phyloP scores from a whole-genome alignment of 768 basidiomycete genomes.

The Chiua virens region DNA sequence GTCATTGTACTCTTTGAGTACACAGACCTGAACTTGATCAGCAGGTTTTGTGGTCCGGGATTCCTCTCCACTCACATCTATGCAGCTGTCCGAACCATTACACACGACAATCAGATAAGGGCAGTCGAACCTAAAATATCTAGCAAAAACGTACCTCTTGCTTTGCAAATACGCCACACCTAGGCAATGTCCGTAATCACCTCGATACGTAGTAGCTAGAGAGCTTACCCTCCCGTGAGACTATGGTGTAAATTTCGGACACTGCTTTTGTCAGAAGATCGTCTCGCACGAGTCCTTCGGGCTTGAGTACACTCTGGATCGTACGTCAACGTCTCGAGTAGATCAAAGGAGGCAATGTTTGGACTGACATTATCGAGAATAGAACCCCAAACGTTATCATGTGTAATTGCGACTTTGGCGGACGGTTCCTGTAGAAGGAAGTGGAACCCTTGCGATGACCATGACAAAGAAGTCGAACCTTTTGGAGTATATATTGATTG shows the following conservation, averaged over 20 bases:
- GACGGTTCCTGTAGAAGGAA: slow-evolving; percentile 14
- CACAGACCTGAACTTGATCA: background rate
- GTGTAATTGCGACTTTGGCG: slow-evolving; percentile 24
- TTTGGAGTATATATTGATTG: slow-evolving; percentile 23
- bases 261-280: slow-evolving; percentile 10
- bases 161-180: slow-evolving; percentile 20
- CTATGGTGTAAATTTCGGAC: slow-evolving; percentile 10
- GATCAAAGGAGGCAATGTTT: too few relatives aligned
- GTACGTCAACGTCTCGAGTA: background rate
- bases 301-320: slow-evolving; percentile 9
- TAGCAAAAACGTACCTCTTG: slow-evolving; percentile 10
- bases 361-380: slow-evolving; percentile 16
- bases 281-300: slow-evolving; percentile 10
- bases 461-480: slow-evolving; percentile 4
- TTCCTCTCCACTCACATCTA: background rate
- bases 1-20: background rate
- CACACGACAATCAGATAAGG: background rate
- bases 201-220: background rate
- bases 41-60: too few relatives aligned
- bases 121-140: background rate
- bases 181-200: slow-evolving; percentile 1
- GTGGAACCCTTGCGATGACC: background rate
- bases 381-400: slow-evolving; percentile 22
- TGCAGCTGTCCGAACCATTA: background rate
- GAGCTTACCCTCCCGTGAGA: slow-evolving; percentile 11